Evolutionary conservation across 441 rosid species (phyloP).

Genomic region (Jatropha multifida): DNA sequence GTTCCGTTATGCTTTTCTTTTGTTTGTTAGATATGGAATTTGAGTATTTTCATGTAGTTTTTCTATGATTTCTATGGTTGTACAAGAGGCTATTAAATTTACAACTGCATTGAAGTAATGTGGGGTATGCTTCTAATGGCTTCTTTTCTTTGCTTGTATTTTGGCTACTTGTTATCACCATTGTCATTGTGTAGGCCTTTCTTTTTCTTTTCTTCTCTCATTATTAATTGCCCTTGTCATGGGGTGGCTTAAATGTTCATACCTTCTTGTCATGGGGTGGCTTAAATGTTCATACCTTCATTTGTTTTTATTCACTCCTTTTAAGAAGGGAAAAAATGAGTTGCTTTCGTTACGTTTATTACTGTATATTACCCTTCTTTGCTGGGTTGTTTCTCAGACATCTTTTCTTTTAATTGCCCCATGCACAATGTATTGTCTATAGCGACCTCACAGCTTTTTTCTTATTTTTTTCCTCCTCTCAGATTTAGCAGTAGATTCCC

Average conservation of each 20-base stretch:
- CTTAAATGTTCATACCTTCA: constrained; percentile 32
- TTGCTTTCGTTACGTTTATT: constrained; percentile 38
- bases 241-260: constrained; percentile 30
- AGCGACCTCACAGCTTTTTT: constrained; percentile 32
- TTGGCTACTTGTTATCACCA: constrained; percentile 22
- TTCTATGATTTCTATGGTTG: constrained; percentile 12
- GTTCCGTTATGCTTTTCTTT: constrained; percentile 4
- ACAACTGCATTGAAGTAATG: constrained; percentile 31
- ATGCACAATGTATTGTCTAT: constrained; percentile 34
- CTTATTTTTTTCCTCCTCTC: background rate
- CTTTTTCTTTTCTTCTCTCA: constrained; percentile 26
- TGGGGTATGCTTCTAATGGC: constrained; percentile 32
- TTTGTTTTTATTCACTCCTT: constrained; percentile 36
- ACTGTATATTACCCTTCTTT: constrained; percentile 36
- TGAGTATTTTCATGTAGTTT: constrained; percentile 5
- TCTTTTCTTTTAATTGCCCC: constrained; percentile 24
- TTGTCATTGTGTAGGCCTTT: constrained; percentile 29
- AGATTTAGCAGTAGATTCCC: constrained; percentile 22
- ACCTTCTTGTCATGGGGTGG: constrained; percentile 24
- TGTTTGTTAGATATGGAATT: constrained; percentile 9
- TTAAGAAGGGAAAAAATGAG: constrained; percentile 23
- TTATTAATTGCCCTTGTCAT: constrained; percentile 41
- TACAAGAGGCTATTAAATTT: constrained; percentile 29
- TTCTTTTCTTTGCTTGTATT: constrained; percentile 23
- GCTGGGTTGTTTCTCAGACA: constrained; percentile 28